Base-by-base conservation (phyloP, 2,329 filamentous ascomycete species). In the Aureobasidium mangrovei region DNA sequence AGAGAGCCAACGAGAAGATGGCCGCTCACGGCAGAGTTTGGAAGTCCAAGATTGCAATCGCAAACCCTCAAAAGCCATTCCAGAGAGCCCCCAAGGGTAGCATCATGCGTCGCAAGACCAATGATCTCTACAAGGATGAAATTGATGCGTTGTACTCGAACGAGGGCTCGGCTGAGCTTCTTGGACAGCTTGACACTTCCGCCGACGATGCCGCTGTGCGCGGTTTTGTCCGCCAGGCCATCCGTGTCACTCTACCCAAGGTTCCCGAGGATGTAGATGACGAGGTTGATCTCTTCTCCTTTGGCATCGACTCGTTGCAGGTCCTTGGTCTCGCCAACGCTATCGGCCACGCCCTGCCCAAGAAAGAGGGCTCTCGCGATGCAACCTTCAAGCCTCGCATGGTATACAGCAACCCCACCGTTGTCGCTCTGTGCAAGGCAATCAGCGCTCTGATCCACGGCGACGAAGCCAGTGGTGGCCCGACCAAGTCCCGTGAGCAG, bases 111-210 rank as follows among this genome's bases (percentile, higher is more conserved):
- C 64, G 64, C 0, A 65, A 67, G 0, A 74, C 75, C 1, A 54
- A 70, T 6, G 57, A 61, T 2, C 62, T 72, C 1, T 79, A 77
- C 46, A 61, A 62, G 2, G 59, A 69, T 1, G 75, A 77, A 54
- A 78, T 79, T 39, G 71, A 77, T 4, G 64, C 66, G 0, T 64
- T 78, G 4, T 79, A 78, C 59, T 59, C 48, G 3, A 61, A 62
- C 27, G 60, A 60, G 26, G 49, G 47, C 10, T 55, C 45, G n/a
- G 56, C 57, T 6, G 55, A 60, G 18, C 26, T 57, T 32, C 42
- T 59, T 36, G 55, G 38, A 12, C 52, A 61, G 40, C 31, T 61
- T 6, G 54, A 54, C 6, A 41, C 36, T 3, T 18, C 39, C 2
- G 53, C 42, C 8, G 56, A 58, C 39, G 31, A 57, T 6, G 32